Percentiles rank a stretch among this genome's conserved stretches.
phyloP scores from a whole-genome alignment of 352 stramenopile species.

The Peronosclerospora sorghi region DNA sequence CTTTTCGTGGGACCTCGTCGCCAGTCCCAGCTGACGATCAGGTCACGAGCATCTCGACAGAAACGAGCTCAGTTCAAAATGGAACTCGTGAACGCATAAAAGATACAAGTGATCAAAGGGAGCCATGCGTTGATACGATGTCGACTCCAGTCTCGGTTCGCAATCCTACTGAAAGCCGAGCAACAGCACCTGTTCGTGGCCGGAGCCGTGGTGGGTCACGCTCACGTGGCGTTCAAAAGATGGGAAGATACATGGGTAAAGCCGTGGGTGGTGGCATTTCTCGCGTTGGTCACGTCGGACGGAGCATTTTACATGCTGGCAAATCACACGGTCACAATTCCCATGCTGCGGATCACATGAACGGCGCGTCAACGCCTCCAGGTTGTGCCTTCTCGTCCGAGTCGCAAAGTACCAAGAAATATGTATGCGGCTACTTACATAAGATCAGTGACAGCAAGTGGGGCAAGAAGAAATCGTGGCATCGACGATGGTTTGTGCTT shows the following conservation, averaged over 20 bases:
- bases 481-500: constrained; percentile 79
- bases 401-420: constrained; percentile 67
- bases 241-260: constrained; percentile 69
- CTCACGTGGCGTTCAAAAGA: constrained; percentile 53
- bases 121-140: constrained; percentile 5
- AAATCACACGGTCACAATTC: constrained; percentile 31
- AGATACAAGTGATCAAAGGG: constrained; percentile 4
- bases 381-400: constrained; percentile 67
- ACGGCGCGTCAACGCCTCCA: constrained; percentile 21
- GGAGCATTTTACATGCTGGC: constrained; percentile 64
- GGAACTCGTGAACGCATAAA: constrained; percentile 2
- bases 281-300: constrained; percentile 59
- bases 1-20: constrained; percentile 26
- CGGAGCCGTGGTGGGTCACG: constrained; percentile 17
- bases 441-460: constrained; percentile 83
- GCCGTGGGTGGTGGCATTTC: constrained; percentile 70
- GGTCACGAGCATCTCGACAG: constrained; percentile 16
- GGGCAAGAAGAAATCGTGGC: constrained; percentile 69
- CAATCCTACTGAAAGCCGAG: constrained; percentile 9
- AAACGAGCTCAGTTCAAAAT: constrained; percentile 13
- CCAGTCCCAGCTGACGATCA: constrained; percentile 27
- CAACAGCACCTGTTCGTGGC: constrained; percentile 5
- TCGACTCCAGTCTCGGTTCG: constrained; percentile 8
- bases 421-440: constrained; percentile 74
- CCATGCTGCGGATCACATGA: constrained; percentile 4